A percentile compares a stretch with the other conserved stretches of the same genome.
Conservation (phyloP, 345 rosid species). For the Viola odorata region DNA sequence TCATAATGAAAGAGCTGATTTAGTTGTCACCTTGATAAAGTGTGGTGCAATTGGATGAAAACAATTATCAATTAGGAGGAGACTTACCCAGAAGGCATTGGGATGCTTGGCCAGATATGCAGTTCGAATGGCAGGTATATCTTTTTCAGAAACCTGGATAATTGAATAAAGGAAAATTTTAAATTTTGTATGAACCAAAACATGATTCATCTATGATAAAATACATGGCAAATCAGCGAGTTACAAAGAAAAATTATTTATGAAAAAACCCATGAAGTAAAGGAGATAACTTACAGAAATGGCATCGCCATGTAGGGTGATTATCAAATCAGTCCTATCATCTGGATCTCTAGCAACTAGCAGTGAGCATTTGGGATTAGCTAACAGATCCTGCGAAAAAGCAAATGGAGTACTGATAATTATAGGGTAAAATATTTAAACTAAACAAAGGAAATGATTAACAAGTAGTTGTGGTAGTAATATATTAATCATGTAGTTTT, state of each 20-base stretch:
- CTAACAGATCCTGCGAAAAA: slow-evolving; percentile 61
- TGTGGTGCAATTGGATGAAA: background rate
- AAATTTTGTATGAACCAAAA: background rate
- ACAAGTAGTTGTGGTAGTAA: background rate
- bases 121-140: slow-evolving; percentile 53
- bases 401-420: slow-evolving; percentile 10
- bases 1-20: slow-evolving; percentile 19
- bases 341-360: slow-evolving; percentile 82
- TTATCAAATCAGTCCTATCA: slow-evolving; percentile 76
- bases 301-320: slow-evolving; percentile 88
- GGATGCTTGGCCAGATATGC: slow-evolving; percentile 87
- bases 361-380: slow-evolving; percentile 81
- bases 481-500: background rate
- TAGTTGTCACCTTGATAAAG: slow-evolving; percentile 1
- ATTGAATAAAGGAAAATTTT: slow-evolving; percentile 8
- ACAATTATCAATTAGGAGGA: slow-evolving; percentile 9
- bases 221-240: background rate
- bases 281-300: slow-evolving; percentile 43
- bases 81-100: slow-evolving; percentile 83
- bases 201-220: background rate
- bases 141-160: slow-evolving; percentile 60
- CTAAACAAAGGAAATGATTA: background rate
- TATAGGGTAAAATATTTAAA: background rate
- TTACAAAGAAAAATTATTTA: background rate
- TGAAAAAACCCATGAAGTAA: background rate